These are phyloP conservation scores for Houttuynia cordata DNA, from an alignment of 164 flowering plant species.

Conservation along the genomic window DNA sequence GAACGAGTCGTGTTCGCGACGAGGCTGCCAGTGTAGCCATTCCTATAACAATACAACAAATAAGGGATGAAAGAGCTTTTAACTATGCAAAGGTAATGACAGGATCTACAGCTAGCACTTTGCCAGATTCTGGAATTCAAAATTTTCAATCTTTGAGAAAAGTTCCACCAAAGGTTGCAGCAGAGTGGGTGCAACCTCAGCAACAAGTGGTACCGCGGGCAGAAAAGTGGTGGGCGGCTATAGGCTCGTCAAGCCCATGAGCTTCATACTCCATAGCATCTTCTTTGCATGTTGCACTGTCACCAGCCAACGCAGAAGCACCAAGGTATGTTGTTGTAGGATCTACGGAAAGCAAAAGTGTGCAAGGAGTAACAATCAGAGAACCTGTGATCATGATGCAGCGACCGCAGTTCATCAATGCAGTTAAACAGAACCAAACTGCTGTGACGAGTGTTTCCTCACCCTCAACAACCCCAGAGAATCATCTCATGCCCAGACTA, in stretches of 20 bases:
- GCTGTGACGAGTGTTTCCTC: slow-evolving; percentile 24
- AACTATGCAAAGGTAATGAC: slow-evolving; percentile 40
- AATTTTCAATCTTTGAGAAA: slow-evolving; percentile 29
- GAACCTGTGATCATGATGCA: slow-evolving; percentile 78
- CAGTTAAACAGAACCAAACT: slow-evolving; percentile 18
- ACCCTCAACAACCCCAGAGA: slow-evolving; percentile 25
- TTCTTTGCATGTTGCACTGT: slow-evolving; percentile 29
- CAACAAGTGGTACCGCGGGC: slow-evolving; percentile 7
- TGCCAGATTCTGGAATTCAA: slow-evolving; percentile 26
- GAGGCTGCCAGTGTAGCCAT: slow-evolving; percentile 6
- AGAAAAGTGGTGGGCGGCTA: slow-evolving; percentile 49
- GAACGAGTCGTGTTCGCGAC: too few relatives aligned
- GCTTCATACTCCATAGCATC: slow-evolving; percentile 30
- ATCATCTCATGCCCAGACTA: too few relatives aligned
- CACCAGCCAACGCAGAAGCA: slow-evolving; percentile 28
- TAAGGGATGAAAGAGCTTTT: slow-evolving; percentile 51
- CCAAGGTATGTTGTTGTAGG: slow-evolving; percentile 26
- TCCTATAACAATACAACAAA: slow-evolving; percentile 32
- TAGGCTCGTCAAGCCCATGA: slow-evolving; percentile 23
- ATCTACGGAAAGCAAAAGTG: slow-evolving; percentile 27
- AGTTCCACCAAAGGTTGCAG: too few relatives aligned
- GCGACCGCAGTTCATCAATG: slow-evolving; percentile 43
- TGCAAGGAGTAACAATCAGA: slow-evolving; percentile 33
- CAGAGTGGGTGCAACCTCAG: slow-evolving; percentile 26
- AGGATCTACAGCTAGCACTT: slow-evolving; percentile 7